Evolutionary conservation across 768 basidiomycete genomes (phyloP).

Genomic region (Calocybe indica): DNA sequence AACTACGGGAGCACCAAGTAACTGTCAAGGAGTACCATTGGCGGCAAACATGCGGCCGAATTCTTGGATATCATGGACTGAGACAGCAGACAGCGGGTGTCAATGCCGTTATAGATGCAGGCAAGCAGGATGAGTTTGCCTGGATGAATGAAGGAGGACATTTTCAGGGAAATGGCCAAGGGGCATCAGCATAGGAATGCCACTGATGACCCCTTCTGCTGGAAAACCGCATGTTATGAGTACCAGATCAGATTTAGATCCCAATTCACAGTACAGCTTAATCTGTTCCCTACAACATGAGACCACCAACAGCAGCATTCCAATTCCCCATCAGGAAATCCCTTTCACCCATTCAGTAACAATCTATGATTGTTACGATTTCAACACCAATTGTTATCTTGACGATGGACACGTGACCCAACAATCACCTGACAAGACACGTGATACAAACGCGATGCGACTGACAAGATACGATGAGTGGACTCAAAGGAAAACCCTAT

Average conservation of each 20-base stretch:
- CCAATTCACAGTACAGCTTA: not conserved
- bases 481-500: no score
- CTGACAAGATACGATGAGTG: no score
- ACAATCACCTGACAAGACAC: no score
- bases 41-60: not conserved
- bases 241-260: constrained; percentile 2
- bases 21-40: not conserved
- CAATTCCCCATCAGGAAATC: not conserved
- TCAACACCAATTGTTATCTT: no score
- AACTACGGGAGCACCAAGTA: not conserved
- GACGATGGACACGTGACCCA: no score
- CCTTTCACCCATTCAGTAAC: constrained; percentile 3
- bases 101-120: not conserved
- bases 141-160: not conserved
- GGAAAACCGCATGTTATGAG: not conserved
- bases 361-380: no score
- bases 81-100: not conserved
- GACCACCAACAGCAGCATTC: not conserved
- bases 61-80: not conserved
- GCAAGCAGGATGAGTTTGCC: constrained; percentile 2
- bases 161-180: constrained; percentile 15
- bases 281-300: not conserved
- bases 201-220: constrained; percentile 6
- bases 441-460: no score
- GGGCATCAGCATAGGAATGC: constrained; percentile 13